Percentiles rank a stretch among this genome's conserved stretches.
phyloP scores from a whole-genome alignment of 2,329 filamentous ascomycete species.

The Berkeleyomyces basicola region DNA sequence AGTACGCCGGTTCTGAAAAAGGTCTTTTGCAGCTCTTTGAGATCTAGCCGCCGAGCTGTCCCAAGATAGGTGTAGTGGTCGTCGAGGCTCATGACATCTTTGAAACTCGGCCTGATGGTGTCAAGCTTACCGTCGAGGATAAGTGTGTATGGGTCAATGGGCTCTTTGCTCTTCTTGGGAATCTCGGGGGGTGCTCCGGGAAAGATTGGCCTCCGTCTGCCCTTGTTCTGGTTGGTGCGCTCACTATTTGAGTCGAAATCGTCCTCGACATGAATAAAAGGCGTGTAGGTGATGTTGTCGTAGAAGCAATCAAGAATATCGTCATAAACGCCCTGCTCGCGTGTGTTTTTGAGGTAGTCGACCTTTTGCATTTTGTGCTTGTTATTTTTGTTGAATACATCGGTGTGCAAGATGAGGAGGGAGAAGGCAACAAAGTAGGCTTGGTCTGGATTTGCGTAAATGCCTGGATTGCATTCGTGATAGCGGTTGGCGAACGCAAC shows the following conservation, averaged over 20 bases:
- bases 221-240: conserved; percentile 53
- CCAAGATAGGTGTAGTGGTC: conserved; percentile 84
- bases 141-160: conserved; percentile 85
- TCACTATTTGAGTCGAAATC: conserved; percentile 67
- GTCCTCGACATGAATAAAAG: conserved; percentile 94
- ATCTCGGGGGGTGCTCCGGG: conserved; percentile 32
- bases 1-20: conserved; percentile 85
- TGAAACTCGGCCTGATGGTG: conserved; percentile 64
- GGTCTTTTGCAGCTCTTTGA: conserved; percentile 66
- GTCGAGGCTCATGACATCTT: conserved; percentile 81
- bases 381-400: conserved; percentile 99
- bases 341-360: conserved; percentile 91
- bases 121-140: conserved; percentile 85
- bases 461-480: conserved; percentile 94
- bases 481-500: conserved; percentile 93
- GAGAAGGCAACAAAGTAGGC: conserved; percentile 99
- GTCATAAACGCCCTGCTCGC: conserved; percentile 79
- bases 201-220: conserved; percentile 55
- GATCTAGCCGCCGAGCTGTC: conserved; percentile 56
- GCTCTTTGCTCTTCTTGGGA: conserved; percentile 55
- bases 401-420: conserved; percentile 86
- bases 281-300: conserved; percentile 96
- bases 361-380: conserved; percentile 96
- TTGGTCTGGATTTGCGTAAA: conserved; percentile 79
- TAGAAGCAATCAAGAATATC: conserved; percentile 94